Percentiles rank a stretch among this genome's conserved stretches.
Evolutionary conservation across 306 rosid genomes (phyloP).

Genomic region (Dicorynia guianensis): DNA sequence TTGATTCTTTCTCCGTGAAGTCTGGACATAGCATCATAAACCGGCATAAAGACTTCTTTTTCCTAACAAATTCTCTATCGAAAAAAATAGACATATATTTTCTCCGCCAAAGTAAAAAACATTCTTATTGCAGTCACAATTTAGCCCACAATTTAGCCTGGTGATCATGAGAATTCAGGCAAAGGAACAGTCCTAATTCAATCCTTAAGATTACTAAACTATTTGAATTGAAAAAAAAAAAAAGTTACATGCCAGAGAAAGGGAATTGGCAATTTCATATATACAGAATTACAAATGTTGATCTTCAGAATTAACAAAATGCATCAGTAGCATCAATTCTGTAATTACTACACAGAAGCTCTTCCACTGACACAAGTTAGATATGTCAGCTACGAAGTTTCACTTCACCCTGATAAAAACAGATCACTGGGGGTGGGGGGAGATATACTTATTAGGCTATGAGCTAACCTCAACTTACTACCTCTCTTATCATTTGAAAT

Average conservation of each 20-base stretch:
- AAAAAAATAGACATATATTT: background rate
- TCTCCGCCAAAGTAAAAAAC: background rate
- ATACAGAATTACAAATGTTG: background rate
- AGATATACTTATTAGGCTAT: conserved; percentile 1
- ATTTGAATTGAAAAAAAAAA: background rate
- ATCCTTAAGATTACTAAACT: conserved; percentile 6
- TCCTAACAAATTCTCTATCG: background rate
- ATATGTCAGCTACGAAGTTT: background rate
- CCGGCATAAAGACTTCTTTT: background rate
- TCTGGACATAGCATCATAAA: conserved; percentile 56
- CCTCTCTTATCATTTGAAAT: background rate
- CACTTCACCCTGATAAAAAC: conserved; percentile 20
- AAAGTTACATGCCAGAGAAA: background rate
- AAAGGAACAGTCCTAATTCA: background rate
- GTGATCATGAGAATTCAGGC: background rate
- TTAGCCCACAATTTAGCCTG: conserved; percentile 2
- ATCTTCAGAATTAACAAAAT: conserved; percentile 1
- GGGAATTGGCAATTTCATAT: background rate
- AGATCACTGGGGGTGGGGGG: no score
- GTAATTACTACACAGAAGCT: background rate
- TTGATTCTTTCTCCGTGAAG: conserved; percentile 79
- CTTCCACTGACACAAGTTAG: background rate
- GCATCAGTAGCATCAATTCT: background rate
- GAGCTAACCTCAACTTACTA: conserved; percentile 23
- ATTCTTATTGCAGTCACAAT: no score